These are phyloP conservation scores for Colletotrichum camelliae DNA, from an alignment of 2,329 filamentous ascomycete species.

Conservation along the genomic window DNA sequence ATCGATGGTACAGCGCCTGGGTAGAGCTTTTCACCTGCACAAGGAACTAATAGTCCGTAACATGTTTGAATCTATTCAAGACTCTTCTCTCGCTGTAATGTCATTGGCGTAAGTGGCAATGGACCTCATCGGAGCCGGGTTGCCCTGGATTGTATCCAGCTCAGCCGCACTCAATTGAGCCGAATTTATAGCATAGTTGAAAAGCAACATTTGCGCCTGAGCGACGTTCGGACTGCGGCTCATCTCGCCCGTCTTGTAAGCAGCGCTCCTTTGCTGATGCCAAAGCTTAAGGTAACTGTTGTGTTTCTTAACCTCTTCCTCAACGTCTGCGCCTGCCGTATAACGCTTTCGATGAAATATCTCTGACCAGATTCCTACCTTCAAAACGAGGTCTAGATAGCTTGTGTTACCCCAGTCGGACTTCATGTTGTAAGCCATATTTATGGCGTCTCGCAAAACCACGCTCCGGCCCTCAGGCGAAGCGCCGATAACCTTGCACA, in stretches of 20 bases:
- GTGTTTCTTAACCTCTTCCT: neutral
- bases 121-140: neutral
- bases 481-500: neutral
- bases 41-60: neutral
- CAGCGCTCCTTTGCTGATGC: neutral
- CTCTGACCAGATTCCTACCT: neutral
- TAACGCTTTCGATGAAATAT: neutral
- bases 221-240: accelerated
- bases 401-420: accelerated
- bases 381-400: neutral
- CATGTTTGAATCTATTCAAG: neutral
- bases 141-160: neutral
- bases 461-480: neutral
- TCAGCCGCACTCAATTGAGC: neutral
- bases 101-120: neutral
- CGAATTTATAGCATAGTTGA: neutral
- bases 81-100: neutral
- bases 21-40: neutral
- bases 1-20: neutral
- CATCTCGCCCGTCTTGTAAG: neutral
- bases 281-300: neutral
- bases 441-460: neutral
- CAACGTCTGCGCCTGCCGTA: neutral
- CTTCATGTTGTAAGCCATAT: accelerated
- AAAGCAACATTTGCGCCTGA: neutral